Percentiles rank a stretch among this genome's conserved stretches.
phyloP scores from a whole-genome alignment of 371 early-diverging fungal genomes.

The Circinella minor region DNA sequence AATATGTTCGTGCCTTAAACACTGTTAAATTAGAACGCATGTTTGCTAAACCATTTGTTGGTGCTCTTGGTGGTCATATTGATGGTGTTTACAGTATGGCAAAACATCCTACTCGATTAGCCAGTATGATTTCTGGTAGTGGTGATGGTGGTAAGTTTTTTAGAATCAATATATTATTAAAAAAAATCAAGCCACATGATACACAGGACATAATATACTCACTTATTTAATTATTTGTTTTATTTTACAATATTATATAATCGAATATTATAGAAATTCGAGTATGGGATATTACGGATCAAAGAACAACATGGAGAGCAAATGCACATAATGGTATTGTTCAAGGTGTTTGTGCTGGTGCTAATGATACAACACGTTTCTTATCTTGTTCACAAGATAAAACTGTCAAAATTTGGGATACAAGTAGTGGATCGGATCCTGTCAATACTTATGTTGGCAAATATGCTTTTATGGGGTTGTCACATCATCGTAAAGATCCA shows the following conservation, averaged over 20 bases:
- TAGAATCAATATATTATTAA: no score
- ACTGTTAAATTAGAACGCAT: constrained; percentile 95
- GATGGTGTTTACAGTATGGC: constrained; percentile 98
- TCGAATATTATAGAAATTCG: constrained; percentile 64
- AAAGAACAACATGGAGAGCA: constrained; percentile 74
- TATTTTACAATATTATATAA: no score
- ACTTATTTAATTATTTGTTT: background rate
- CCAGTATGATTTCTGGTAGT: constrained; percentile 84
- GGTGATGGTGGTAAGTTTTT: constrained; percentile 85
- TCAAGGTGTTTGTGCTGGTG: constrained; percentile 73
- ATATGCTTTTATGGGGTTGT: constrained; percentile 77
- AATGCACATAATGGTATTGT: constrained; percentile 85
- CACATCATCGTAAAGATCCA: constrained; percentile 83
- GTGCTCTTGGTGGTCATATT: constrained; percentile 86
- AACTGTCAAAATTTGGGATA: constrained; percentile 87
- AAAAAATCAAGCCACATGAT: background rate
- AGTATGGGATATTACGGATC: constrained; percentile 81
- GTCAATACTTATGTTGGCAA: constrained; percentile 79
- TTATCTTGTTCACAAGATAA: constrained; percentile 90
- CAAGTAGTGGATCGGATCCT: constrained; percentile 46
- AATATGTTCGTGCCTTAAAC: constrained; percentile 97
- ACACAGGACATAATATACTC: background rate
- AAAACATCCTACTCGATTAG: constrained; percentile 87
- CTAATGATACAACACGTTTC: constrained; percentile 62
- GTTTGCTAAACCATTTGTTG: constrained; percentile 99